These are phyloP conservation scores for Melaleuca quinquenervia DNA, from an alignment of 345 rosid genomes.

Conservation along the genomic window DNA sequence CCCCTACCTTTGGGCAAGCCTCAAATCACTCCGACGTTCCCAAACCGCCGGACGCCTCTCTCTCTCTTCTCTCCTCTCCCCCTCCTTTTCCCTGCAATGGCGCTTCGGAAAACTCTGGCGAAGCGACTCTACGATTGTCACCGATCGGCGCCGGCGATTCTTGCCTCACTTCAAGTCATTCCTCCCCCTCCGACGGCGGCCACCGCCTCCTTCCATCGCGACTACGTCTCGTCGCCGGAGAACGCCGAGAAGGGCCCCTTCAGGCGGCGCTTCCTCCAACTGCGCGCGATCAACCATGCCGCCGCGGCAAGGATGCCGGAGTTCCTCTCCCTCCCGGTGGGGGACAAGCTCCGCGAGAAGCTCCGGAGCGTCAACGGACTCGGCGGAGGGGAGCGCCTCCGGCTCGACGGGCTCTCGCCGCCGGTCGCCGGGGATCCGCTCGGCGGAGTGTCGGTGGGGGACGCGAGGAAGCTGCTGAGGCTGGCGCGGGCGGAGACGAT, in stretches of 20 bases:
- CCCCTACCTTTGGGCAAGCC: neutral
- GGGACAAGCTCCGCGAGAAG: slow-evolving; percentile 39
- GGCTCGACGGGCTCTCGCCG: slow-evolving; percentile 4
- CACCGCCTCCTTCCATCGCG: slow-evolving; percentile 10
- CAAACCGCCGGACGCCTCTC: neutral
- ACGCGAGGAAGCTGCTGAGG: slow-evolving; percentile 55
- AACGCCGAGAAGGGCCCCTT: slow-evolving; percentile 17
- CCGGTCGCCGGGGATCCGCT: slow-evolving; percentile 1
- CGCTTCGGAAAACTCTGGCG: slow-evolving; percentile 29
- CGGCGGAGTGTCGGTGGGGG: slow-evolving; percentile 26
- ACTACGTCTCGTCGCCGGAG: slow-evolving; percentile 29
- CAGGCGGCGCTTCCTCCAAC: slow-evolving; percentile 36
- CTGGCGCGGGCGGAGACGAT: slow-evolving; percentile 45
- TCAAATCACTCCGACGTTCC: too few relatives aligned
- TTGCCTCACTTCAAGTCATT: neutral
- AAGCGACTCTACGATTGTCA: slow-evolving; percentile 23
- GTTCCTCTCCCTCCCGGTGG: slow-evolving; percentile 32
- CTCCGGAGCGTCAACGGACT: slow-evolving; percentile 15
- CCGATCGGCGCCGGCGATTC: slow-evolving; percentile 6
- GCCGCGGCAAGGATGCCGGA: slow-evolving; percentile 9
- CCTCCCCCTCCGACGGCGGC: neutral
- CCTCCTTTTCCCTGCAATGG: slow-evolving; percentile 19
- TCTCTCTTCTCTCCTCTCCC: neutral
- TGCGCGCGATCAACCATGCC: slow-evolving; percentile 9
- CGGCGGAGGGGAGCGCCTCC: slow-evolving; percentile 1